These are phyloP conservation scores for Suillus brevipes DNA, from an alignment of 768 basidiomycete genomes.

Conservation along the genomic window DNA sequence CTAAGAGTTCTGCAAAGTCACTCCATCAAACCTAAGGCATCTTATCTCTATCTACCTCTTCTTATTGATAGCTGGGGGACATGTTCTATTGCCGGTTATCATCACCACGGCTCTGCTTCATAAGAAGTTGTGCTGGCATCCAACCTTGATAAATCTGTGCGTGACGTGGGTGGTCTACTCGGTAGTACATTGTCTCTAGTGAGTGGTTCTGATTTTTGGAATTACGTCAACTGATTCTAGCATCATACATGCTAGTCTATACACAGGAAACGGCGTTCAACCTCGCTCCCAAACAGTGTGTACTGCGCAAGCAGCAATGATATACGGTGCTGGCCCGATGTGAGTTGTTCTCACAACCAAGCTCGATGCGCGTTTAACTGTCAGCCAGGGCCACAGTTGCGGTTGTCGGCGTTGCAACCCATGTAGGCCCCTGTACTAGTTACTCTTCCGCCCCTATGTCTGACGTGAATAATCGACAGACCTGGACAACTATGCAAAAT, in stretches of 20 bases:
- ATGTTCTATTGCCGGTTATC: slow-evolving; percentile 51
- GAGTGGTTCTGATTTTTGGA: slow-evolving; percentile 24
- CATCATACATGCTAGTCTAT: slow-evolving; percentile 26
- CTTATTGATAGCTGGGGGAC: slow-evolving; percentile 52
- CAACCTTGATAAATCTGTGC: slow-evolving; percentile 58
- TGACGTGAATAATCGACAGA: slow-evolving; percentile 23
- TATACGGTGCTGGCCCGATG: slow-evolving; percentile 56
- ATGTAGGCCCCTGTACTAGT: slow-evolving; percentile 28
- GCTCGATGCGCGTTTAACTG: slow-evolving; percentile 7
- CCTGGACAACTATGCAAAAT: slow-evolving; percentile 37
- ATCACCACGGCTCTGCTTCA: slow-evolving; percentile 45
- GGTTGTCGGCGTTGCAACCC: slow-evolving; percentile 41
- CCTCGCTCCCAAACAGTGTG: slow-evolving; percentile 40
- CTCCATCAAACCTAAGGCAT: slow-evolving; percentile 25
- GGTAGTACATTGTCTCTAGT: slow-evolving; percentile 51
- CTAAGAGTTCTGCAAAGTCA: slow-evolving; percentile 4
- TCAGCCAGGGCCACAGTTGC: slow-evolving; percentile 41
- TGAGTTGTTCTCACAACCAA: slow-evolving; percentile 27
- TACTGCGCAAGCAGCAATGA: slow-evolving; percentile 51
- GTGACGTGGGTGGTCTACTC: slow-evolving; percentile 58
- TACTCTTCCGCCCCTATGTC: slow-evolving; percentile 1
- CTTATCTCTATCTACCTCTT: slow-evolving; percentile 43
- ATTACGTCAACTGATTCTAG: background rate
- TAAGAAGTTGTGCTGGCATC: slow-evolving; percentile 45
- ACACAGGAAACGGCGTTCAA: slow-evolving; percentile 26